These are phyloP conservation scores for Trichosporon faecale DNA, from an alignment of 1,284 basidiomycete species.

Conservation along the genomic window DNA sequence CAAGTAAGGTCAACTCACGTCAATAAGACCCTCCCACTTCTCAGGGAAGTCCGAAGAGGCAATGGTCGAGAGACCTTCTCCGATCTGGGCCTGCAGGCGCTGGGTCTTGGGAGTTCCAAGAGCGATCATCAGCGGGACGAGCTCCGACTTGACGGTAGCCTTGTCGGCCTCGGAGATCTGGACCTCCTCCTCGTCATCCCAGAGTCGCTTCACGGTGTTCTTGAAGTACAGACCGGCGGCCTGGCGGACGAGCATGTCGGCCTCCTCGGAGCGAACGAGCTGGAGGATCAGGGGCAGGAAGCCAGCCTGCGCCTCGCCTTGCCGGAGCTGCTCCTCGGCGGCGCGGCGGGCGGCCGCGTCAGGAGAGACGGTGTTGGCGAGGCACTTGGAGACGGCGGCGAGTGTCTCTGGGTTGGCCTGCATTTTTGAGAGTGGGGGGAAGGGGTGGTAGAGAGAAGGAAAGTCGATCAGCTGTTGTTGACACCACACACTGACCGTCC, in stretches of 20 bases:
- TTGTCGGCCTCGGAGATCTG: constrained; percentile 50
- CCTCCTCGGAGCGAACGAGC: constrained; percentile 59
- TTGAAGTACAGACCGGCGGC: constrained; percentile 84
- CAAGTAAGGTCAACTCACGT: constrained; percentile 58
- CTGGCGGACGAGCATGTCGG: constrained; percentile 61
- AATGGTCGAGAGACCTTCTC: constrained; percentile 81
- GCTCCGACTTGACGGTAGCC: constrained; percentile 54
- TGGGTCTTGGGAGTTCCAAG: constrained; percentile 52
- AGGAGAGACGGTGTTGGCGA: constrained; percentile 59
- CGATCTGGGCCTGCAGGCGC: constrained; percentile 67
- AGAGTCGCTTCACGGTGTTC: constrained; percentile 76
- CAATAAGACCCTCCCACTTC: constrained; percentile 78
- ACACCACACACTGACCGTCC: background rate
- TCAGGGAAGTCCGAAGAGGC: constrained; percentile 82
- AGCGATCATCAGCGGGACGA: constrained; percentile 58
- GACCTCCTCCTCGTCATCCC: constrained; percentile 61
- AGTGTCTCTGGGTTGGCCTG: constrained; percentile 45
- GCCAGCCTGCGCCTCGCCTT: constrained; percentile 67
- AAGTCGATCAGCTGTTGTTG: constrained; percentile 4
- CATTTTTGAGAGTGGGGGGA: constrained; percentile 30
- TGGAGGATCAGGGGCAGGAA: constrained; percentile 77
- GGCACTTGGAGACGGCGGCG: constrained; percentile 40
- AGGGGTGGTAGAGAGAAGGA: constrained; percentile 4
- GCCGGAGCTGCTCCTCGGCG: constrained; percentile 70
- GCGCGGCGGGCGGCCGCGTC: constrained; percentile 68